phyloP scores from a whole-genome alignment of 2,329 filamentous ascomycete genomes.

The Emergomyces africanus region DNA sequence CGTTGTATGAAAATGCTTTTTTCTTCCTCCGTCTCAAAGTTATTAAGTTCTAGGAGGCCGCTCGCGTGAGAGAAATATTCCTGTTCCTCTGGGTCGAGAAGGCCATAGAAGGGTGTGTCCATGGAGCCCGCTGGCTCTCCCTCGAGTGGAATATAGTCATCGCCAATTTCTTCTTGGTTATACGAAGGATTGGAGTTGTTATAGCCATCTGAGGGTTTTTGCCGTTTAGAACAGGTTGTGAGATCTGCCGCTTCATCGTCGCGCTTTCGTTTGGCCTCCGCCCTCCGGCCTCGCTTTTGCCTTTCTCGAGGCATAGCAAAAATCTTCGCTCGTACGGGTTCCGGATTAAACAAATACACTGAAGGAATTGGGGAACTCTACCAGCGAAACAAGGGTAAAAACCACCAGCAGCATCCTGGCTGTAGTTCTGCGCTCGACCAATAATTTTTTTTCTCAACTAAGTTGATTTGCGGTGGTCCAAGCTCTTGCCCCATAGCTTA shows the following conservation, averaged over 20 bases:
- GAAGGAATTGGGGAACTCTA: neutral
- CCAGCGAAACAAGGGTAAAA: neutral
- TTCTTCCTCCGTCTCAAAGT: constrained; percentile 67
- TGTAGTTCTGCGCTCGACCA: no score
- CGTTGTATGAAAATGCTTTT: constrained; percentile 60
- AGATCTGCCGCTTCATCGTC: constrained; percentile 25
- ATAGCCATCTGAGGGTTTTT: constrained; percentile 17
- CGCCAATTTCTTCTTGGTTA: constrained; percentile 15
- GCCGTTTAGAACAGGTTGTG: constrained; percentile 25
- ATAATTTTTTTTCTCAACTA: no score
- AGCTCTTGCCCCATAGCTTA: constrained; percentile 15
- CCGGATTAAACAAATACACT: neutral
- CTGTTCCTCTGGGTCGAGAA: constrained; percentile 85
- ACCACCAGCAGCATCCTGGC: no score
- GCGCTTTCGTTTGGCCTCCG: constrained; percentile 28
- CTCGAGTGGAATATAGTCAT: constrained; percentile 29
- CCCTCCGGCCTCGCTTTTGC: constrained; percentile 35
- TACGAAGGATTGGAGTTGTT: constrained; percentile 9
- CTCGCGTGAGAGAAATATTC: constrained; percentile 90
- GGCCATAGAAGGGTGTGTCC: constrained; percentile 76
- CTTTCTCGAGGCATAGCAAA: constrained; percentile 34
- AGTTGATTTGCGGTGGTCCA: constrained; percentile 23
- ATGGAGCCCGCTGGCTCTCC: constrained; percentile 10
- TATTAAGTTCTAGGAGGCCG: constrained; percentile 78
- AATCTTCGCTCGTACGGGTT: neutral